phyloP scores from a whole-genome alignment of 1,284 basidiomycete species.

The Anthracocystis panici-leucophaei region DNA sequence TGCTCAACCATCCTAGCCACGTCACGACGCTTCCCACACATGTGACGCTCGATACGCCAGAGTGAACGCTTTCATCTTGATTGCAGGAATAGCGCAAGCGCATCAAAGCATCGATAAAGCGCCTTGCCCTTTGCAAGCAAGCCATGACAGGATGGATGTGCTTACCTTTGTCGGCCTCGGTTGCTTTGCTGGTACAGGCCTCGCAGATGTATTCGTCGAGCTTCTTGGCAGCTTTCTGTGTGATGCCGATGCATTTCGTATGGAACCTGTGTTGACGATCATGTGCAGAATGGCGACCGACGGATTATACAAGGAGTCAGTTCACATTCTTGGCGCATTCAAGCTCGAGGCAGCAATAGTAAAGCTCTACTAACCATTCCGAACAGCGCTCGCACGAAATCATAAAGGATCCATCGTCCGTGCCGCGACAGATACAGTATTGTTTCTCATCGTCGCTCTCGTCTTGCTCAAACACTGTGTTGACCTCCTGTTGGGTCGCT shows the following conservation, averaged over 20 bases:
- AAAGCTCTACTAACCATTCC: constrained; percentile 61
- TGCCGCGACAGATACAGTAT: constrained; percentile 64
- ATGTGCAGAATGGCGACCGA: not conserved
- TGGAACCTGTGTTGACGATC: constrained; percentile 54
- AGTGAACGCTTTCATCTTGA: not conserved
- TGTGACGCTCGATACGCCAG: constrained; percentile 1
- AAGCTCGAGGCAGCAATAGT: not conserved
- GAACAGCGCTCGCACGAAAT: constrained; percentile 63
- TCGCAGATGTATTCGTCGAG: constrained; percentile 63
- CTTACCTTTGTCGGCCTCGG: constrained; percentile 40
- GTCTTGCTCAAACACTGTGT: constrained; percentile 28
- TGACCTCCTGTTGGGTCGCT: constrained; percentile 18
- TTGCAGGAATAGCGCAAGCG: constrained; percentile 4
- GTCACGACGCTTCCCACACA: constrained; percentile 7
- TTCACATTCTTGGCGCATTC: constrained; percentile 3
- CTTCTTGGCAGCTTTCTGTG: constrained; percentile 57
- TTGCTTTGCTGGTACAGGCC: constrained; percentile 32
- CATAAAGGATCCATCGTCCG: constrained; percentile 67
- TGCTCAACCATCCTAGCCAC: no score
- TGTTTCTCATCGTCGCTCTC: constrained; percentile 47
- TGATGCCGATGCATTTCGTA: constrained; percentile 62
- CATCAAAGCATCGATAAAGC: not conserved
- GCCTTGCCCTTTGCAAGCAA: not conserved
- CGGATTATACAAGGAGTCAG: constrained; percentile 6
- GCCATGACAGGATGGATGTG: constrained; percentile 5